Evolutionary conservation across 257 asterid genomes (phyloP), one percentile per base, ranked within the genome.

Genomic region (Ocimum tenuiflorum): DNA sequence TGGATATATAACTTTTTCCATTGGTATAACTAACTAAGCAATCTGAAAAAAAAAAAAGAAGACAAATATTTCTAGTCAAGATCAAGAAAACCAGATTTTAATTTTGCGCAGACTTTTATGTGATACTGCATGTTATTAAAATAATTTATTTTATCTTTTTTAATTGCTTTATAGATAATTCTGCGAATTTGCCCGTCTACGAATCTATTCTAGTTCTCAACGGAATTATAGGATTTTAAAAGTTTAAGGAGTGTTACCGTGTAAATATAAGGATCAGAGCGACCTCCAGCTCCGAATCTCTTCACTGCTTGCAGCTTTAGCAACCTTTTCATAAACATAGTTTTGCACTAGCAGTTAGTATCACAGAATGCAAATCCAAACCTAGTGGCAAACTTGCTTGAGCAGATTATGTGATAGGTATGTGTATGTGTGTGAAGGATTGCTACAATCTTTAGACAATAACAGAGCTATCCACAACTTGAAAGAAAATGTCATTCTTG

Each of bases 251-350:
- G 33, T 1, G 36, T 79, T 83, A 90, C 96, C 97, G 55, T 73
- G 84, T 94, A 94, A 73, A 83, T 80, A 75, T 67, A 94, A 5
- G 99, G 99, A 80, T 90, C 96, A 1, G 53, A 19, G 2, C 95
- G 95, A 13, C 96, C 99, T 68, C 99, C 99, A 43, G 87, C 89
- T 22, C 99, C 97, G 45, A 38, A 73, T 76, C 99, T 86, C 80
- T 77, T 88, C 75, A 94, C 96, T 62, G 85, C 73, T 24, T 83
- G 88, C 65, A 41, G 76, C 76, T 78, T 90, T 77, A 94, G 81
- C 80, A 94, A 78, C 86, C 99, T 94, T 83, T 65, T 77, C 22
- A 77, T 9, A 47, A 36, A 15, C 76, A 78, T 36, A 20, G 27
- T 19, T 66, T 41, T 10, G 5, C n/a, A 54, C 65, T 49, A 31